A percentile compares a stretch with the other conserved stretches of the same genome.
These are phyloP conservation scores for Plantago rigida DNA, from an alignment of 305 asterid species.

Conservation along the genomic window DNA sequence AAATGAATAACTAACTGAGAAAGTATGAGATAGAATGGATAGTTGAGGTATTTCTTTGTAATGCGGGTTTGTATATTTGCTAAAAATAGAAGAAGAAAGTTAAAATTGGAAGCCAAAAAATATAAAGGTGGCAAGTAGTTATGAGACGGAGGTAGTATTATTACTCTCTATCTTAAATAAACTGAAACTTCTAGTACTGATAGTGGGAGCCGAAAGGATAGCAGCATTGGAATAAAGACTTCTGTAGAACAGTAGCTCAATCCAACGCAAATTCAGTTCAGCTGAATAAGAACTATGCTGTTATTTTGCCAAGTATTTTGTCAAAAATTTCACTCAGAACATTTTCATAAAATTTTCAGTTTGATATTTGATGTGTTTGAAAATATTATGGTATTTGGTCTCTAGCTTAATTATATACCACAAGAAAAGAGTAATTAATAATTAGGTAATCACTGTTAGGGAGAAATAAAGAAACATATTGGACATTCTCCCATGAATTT, in stretches of 20 bases:
- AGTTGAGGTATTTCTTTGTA: too few species aligned
- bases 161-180: too few species aligned
- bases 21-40: too few species aligned
- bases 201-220: neutral
- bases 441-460: neutral
- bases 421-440: neutral
- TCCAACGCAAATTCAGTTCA: too few species aligned
- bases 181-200: neutral
- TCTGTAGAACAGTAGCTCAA: too few species aligned
- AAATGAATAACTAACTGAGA: too few species aligned
- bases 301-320: slow-evolving; percentile 7
- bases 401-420: neutral
- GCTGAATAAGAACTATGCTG: neutral
- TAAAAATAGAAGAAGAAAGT: too few species aligned
- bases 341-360: neutral
- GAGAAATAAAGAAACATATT: slow-evolving; percentile 8
- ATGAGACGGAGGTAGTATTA: too few species aligned
- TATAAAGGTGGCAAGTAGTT: too few species aligned
- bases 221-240: neutral
- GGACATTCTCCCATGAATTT: slow-evolving; percentile 17
- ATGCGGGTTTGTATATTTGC: too few species aligned
- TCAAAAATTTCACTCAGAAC: neutral
- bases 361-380: neutral
- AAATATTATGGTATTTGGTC: too few species aligned
- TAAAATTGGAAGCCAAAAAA: too few species aligned